Percentiles rank a stretch among this genome's conserved stretches.
These are phyloP conservation scores for Talaromyces wortmannii DNA, from an alignment of 495 filamentous ascomycete genomes.

Conservation along the genomic window DNA sequence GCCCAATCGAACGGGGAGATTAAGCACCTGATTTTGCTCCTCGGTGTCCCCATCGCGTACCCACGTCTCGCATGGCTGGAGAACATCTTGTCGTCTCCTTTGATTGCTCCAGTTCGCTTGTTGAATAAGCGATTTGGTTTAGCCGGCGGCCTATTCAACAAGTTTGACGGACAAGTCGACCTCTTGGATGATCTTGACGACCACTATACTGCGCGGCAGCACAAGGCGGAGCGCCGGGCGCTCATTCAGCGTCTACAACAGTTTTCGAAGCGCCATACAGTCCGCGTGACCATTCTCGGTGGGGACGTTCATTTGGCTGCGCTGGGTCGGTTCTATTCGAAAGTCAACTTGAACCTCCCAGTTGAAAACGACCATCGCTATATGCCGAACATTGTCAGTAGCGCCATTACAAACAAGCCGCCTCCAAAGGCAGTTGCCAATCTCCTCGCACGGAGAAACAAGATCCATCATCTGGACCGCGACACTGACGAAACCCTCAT, in stretches of 20 bases:
- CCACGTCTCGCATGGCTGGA: constrained; percentile 91
- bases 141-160: constrained; percentile 81
- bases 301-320: constrained; percentile 75
- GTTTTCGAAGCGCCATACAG: constrained; percentile 60
- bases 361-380: constrained; percentile 60
- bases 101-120: constrained; percentile 80
- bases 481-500: constrained; percentile 86
- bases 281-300: constrained; percentile 79
- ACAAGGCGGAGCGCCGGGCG: constrained; percentile 78
- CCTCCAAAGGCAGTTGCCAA: constrained; percentile 86
- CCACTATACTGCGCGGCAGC: constrained; percentile 87
- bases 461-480: constrained; percentile 82
- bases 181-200: constrained; percentile 90
- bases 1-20: constrained; percentile 52
- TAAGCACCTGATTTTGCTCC: constrained; percentile 75
- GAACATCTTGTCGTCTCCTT: constrained; percentile 76
- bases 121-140: constrained; percentile 87
- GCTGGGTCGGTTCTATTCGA: constrained; percentile 68
- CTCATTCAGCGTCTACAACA: constrained; percentile 70
- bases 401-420: constrained; percentile 89
- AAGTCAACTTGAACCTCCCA: constrained; percentile 53
- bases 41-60: constrained; percentile 93
- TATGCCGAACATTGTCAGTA: constrained; percentile 69
- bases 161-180: constrained; percentile 87
- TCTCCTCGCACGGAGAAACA: constrained; percentile 77